A percentile compares a stretch with the other conserved stretches of the same genome.
These are phyloP conservation scores for Theobroma grandiflorum DNA, from an alignment of 441 rosid genomes.

Conservation along the genomic window DNA sequence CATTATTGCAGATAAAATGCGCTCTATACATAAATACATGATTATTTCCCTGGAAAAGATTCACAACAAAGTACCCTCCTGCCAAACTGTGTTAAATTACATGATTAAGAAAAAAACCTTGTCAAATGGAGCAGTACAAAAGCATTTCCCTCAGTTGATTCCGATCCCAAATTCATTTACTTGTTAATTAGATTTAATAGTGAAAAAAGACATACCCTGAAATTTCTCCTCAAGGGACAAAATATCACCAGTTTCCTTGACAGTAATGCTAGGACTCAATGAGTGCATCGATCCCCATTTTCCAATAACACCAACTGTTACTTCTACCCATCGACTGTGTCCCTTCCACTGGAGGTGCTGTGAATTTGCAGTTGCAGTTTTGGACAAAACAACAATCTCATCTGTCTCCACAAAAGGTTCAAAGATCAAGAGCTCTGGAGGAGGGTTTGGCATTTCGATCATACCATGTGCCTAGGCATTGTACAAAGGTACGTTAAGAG, in stretches of 20 bases:
- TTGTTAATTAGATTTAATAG: not conserved
- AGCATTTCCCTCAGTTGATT: not conserved
- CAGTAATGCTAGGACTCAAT: slow-evolving; percentile 86
- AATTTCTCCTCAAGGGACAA: slow-evolving; percentile 97
- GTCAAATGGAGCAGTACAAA: not conserved
- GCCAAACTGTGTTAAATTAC: not conserved
- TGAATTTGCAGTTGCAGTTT: slow-evolving; percentile 44
- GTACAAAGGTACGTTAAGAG: slow-evolving; percentile 25
- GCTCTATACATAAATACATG: not conserved
- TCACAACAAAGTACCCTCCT: not conserved
- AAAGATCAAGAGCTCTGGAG: slow-evolving; percentile 80
- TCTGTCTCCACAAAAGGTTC: slow-evolving; percentile 96
- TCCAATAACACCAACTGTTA: slow-evolving; percentile 92
- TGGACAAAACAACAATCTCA: slow-evolving; percentile 76
- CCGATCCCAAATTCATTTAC: not conserved
- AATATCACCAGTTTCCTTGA: slow-evolving; percentile 92
- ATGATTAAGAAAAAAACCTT: not conserved
- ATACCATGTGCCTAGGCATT: slow-evolving; percentile 75
- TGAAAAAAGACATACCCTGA: slow-evolving; percentile 62
- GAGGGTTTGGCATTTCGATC: slow-evolving; percentile 97
- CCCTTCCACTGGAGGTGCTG: slow-evolving; percentile 77
- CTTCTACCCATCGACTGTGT: slow-evolving; percentile 81
- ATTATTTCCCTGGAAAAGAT: not conserved
- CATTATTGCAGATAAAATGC: slow-evolving; percentile 33
- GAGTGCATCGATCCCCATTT: slow-evolving; percentile 82